These are phyloP conservation scores for Ammopiptanthus mongolicus DNA, from an alignment of 306 rosid species.

Conservation along the genomic window DNA sequence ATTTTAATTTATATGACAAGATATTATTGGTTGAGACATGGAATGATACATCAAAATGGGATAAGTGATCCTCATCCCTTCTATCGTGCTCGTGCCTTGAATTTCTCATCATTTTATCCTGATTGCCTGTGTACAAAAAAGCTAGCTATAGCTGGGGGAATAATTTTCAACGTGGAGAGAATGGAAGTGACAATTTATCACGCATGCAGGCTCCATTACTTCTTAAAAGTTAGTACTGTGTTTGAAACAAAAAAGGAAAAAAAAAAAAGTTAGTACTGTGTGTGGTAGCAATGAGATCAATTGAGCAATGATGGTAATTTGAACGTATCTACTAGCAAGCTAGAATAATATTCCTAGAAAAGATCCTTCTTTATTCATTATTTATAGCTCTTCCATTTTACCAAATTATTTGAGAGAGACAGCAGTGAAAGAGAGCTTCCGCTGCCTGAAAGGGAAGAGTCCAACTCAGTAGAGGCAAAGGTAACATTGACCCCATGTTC, in stretches of 20 bases:
- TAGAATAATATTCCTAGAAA: background rate
- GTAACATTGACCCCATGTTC: conserved; percentile 34
- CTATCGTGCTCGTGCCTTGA: background rate
- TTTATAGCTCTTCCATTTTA: background rate
- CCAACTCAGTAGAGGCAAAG: background rate
- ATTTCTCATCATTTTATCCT: conserved; percentile 2
- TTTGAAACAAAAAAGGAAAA: too few species aligned
- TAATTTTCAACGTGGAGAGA: background rate
- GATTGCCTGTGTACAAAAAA: background rate
- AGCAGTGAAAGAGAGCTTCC: background rate
- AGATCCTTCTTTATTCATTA: background rate
- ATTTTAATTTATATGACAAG: too few species aligned
- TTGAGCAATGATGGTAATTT: background rate
- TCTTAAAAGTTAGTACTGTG: background rate
- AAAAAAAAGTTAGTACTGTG: background rate
- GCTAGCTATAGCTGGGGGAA: background rate
- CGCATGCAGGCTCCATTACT: background rate
- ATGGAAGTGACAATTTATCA: background rate
- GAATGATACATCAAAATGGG: too few species aligned
- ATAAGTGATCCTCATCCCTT: too few species aligned
- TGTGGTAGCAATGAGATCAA: background rate
- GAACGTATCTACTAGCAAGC: background rate
- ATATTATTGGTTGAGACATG: too few species aligned
- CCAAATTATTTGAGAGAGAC: background rate
- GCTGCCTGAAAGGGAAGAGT: background rate